Evolutionary conservation across 2,329 filamentous ascomycete genomes (phyloP).

Genomic region (Corniculantispora saksenae): DNA sequence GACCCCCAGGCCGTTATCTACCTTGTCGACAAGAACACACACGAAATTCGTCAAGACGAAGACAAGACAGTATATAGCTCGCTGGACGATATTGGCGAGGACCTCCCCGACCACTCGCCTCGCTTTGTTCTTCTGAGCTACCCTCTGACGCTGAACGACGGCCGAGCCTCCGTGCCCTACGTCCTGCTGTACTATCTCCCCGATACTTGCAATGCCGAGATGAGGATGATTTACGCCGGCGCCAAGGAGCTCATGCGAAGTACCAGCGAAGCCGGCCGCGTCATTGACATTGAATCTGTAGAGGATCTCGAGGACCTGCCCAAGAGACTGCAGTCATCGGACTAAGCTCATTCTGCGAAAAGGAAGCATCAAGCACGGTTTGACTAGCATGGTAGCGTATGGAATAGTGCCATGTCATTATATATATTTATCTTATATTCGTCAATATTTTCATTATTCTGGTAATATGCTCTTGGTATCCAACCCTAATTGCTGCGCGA

Average conservation of each 20-base stretch:
- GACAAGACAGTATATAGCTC: slow-evolving; percentile 76
- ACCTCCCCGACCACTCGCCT: slow-evolving; percentile 88
- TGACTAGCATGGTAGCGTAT: not conserved
- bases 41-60: slow-evolving; percentile 85
- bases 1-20: slow-evolving; percentile 91
- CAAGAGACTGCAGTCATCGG: slow-evolving; percentile 51
- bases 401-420: slow-evolving; percentile 21
- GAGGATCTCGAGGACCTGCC: slow-evolving; percentile 86
- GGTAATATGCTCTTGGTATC: slow-evolving; percentile 56
- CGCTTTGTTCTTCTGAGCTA: slow-evolving; percentile 90
- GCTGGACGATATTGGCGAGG: slow-evolving; percentile 79
- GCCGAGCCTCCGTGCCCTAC: slow-evolving; percentile 86
- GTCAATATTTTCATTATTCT: slow-evolving; percentile 33
- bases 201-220: slow-evolving; percentile 81
- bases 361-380: not conserved
- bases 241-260: slow-evolving; percentile 96
- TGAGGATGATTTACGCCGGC: slow-evolving; percentile 91
- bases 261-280: slow-evolving; percentile 82
- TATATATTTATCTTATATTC: slow-evolving; percentile 18
- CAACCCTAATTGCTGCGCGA: slow-evolving; percentile 67
- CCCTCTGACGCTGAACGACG: slow-evolving; percentile 81
- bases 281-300: slow-evolving; percentile 79
- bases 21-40: slow-evolving; percentile 83
- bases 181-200: slow-evolving; percentile 94
- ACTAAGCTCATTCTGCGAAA: not conserved